Conservation (phyloP, 2,329 filamentous ascomycete genomes). For the Cercospora nicotianae region DNA sequence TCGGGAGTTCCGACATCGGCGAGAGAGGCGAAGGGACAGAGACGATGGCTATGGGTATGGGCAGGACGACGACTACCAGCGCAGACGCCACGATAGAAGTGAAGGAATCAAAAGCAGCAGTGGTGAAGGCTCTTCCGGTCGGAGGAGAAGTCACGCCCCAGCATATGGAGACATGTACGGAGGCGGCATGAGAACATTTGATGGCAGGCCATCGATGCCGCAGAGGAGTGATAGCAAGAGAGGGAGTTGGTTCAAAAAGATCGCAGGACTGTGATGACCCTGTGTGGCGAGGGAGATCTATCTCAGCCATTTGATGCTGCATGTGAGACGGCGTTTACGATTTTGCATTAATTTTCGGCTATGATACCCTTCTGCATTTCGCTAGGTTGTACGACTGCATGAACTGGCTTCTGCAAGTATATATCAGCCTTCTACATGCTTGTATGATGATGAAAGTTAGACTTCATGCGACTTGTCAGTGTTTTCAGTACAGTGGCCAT, state of each 20-base stretch:
- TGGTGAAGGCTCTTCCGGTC: conserved; percentile 33
- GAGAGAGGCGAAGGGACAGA: conserved; percentile 27
- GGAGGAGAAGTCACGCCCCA: conserved; percentile 32
- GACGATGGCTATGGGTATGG: conserved; percentile 27
- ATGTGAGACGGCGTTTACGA: not conserved
- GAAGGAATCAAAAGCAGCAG: conserved; percentile 38
- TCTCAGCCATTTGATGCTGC: not conserved
- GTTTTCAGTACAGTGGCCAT: not conserved
- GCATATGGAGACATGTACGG: conserved; percentile 37
- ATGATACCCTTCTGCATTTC: conserved; percentile 5
- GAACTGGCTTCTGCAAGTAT: conserved; percentile 4
- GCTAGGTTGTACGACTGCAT: conserved; percentile 1
- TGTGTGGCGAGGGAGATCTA: not conserved
- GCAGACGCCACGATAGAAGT: conserved; percentile 27
- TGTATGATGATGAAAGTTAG: not conserved
- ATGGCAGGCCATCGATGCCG: conserved; percentile 43
- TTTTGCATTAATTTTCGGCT: not conserved
- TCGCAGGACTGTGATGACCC: conserved; percentile 33
- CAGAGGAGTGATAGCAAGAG: conserved; percentile 37
- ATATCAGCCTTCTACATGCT: not conserved
- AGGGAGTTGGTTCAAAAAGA: conserved; percentile 52
- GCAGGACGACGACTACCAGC: conserved; percentile 28
- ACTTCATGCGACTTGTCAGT: not conserved
- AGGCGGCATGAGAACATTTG: conserved; percentile 42
- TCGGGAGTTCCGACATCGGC: conserved; percentile 33